Evolutionary conservation across 1,284 basidiomycete species (phyloP).

Genomic region (Tilletia caries): DNA sequence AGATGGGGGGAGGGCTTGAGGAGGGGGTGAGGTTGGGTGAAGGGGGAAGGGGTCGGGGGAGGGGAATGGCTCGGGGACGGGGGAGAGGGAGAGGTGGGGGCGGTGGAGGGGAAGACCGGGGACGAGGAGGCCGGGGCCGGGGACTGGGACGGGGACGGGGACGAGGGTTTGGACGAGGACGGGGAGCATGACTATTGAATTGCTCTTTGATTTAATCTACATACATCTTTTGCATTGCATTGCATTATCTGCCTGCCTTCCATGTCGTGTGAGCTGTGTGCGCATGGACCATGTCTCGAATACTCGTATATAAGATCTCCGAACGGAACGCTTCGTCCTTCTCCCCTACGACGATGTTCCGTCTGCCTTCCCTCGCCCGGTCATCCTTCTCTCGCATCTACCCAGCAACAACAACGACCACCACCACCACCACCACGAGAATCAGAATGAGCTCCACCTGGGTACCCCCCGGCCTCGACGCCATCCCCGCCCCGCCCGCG

Average conservation of each 20-base stretch:
- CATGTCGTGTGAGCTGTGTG: too few relatives aligned
- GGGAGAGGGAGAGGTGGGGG: not conserved
- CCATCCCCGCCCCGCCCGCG: constrained; percentile 35
- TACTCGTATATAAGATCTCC: too few relatives aligned
- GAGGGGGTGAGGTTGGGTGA: not conserved
- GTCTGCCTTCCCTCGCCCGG: too few relatives aligned
- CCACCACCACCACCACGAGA: too few relatives aligned
- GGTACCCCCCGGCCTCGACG: constrained; percentile 42
- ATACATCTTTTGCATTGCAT: too few relatives aligned
- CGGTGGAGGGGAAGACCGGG: not conserved
- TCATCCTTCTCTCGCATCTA: too few relatives aligned
- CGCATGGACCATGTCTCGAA: too few relatives aligned
- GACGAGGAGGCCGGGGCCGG: not conserved
- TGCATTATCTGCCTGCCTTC: too few relatives aligned
- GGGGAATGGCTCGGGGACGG: not conserved
- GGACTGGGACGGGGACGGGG: not conserved
- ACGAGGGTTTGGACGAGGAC: not conserved
- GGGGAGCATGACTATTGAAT: not conserved
- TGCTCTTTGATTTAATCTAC: not conserved
- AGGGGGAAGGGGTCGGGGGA: not conserved
- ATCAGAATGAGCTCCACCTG: constrained; percentile 22
- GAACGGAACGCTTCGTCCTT: too few relatives aligned
- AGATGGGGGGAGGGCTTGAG: not conserved
- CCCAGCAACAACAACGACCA: too few relatives aligned
- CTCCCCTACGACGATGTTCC: too few relatives aligned